Percentiles rank a stretch among this genome's conserved stretches.
Evolutionary conservation across 257 asterid genomes (phyloP).

Genomic region (Voacanga thouarsii): DNA sequence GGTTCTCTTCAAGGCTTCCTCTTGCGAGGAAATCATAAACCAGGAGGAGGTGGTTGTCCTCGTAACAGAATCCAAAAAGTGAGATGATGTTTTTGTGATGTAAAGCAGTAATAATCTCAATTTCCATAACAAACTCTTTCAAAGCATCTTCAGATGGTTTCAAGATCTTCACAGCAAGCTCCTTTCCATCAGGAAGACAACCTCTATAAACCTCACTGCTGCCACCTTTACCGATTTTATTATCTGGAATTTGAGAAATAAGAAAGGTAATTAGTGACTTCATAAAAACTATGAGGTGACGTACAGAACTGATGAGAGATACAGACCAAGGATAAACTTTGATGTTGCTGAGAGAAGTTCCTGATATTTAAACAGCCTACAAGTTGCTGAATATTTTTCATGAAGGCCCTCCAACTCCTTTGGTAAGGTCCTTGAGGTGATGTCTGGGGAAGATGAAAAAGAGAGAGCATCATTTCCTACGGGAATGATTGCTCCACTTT

Average conservation of each 20-base stretch:
- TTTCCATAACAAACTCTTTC: slow-evolving; percentile 74
- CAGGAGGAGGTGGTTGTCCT: slow-evolving; percentile 65
- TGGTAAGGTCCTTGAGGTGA: slow-evolving; percentile 39
- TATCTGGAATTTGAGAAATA: slow-evolving; percentile 43
- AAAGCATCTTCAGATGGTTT: slow-evolving; percentile 70
- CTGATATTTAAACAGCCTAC: slow-evolving; percentile 62
- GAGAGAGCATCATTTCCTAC: slow-evolving; percentile 35
- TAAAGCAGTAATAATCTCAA: slow-evolving; percentile 78
- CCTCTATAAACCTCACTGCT: slow-evolving; percentile 89
- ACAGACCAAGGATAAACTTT: slow-evolving; percentile 51
- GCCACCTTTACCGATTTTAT: slow-evolving; percentile 91
- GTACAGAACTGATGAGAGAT: slow-evolving; percentile 5
- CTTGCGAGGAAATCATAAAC: slow-evolving; percentile 82
- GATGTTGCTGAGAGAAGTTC: slow-evolving; percentile 80
- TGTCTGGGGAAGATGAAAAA: slow-evolving; percentile 36
- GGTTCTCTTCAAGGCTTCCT: slow-evolving; percentile 99
- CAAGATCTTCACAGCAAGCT: slow-evolving; percentile 87
- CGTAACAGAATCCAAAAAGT: slow-evolving; percentile 89
- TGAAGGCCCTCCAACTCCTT: slow-evolving; percentile 68
- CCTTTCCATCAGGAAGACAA: slow-evolving; percentile 78
- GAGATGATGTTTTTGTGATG: slow-evolving; percentile 89
- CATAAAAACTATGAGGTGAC: background rate
- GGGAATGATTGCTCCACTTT: slow-evolving; percentile 67
- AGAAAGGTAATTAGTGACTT: background rate
- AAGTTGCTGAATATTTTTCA: slow-evolving; percentile 79